phyloP scores from a whole-genome alignment of 768 basidiomycete species.

The Mycena vitilis region DNA sequence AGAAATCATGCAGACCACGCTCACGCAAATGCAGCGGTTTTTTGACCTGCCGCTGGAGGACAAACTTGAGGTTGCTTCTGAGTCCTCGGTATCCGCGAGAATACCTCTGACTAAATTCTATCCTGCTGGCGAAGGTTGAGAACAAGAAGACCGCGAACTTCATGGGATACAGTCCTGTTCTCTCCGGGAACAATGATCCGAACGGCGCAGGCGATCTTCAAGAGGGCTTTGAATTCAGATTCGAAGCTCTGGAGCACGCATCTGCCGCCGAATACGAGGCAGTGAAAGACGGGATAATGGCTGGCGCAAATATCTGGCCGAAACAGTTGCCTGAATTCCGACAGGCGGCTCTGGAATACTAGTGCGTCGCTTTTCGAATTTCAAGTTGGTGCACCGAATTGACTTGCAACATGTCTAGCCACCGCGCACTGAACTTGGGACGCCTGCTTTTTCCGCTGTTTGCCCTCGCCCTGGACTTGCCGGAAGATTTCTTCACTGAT shows the following conservation, averaged over 20 bases:
- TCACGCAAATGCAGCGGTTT: constrained; percentile 62
- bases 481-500: constrained; percentile 72
- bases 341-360: constrained; percentile 69
- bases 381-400: not conserved
- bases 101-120: not conserved
- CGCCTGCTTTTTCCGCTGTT: constrained; percentile 74
- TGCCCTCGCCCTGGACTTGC: constrained; percentile 72
- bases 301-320: constrained; percentile 86
- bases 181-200: constrained; percentile 81
- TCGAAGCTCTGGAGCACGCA: constrained; percentile 60
- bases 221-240: constrained; percentile 91
- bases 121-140: constrained; percentile 61
- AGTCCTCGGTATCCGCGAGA: not conserved
- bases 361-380: constrained; percentile 56
- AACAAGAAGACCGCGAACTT: constrained; percentile 76
- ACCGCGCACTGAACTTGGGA: constrained; percentile 36
- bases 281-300: constrained; percentile 65
- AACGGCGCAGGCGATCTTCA: constrained; percentile 87
- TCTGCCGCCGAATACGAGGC: constrained; percentile 40
- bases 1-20: constrained; percentile 44
- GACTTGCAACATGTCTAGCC: constrained; percentile 39
- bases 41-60: constrained; percentile 71
- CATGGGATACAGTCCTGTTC: constrained; percentile 78
- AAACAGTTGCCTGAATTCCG: constrained; percentile 69
- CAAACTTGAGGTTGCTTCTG: constrained; percentile 70